phyloP scores from a whole-genome alignment of 2,329 filamentous ascomycete species.

The Ceratocystis albifundus region DNA sequence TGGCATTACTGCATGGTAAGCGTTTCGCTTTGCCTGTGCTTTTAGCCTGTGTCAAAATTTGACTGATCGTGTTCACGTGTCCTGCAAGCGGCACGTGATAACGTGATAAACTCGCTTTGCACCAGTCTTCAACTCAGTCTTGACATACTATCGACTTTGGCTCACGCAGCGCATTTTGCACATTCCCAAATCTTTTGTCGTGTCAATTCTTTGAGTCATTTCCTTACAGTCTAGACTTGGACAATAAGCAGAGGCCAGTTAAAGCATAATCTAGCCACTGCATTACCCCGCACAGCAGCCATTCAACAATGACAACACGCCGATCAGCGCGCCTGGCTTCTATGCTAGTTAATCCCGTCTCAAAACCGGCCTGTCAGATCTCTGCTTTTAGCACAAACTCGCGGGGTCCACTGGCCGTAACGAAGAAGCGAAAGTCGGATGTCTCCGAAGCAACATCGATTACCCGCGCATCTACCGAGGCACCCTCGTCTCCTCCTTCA shows the following conservation, averaged over 20 bases:
- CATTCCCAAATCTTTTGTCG: not conserved
- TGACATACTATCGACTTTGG: not conserved
- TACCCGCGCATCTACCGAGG: not conserved
- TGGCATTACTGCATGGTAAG: not conserved
- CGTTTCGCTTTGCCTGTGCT: not conserved
- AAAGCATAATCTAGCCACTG: not conserved
- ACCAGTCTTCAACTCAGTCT: not conserved
- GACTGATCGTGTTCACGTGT: not conserved
- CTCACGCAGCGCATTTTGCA: not conserved
- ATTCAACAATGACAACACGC: conserved; percentile 7
- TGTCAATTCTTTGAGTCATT: not conserved
- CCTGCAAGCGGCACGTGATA: not conserved
- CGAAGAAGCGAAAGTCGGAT: conserved; percentile 9
- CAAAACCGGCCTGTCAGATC: not conserved
- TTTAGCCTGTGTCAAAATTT: not conserved
- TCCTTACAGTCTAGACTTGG: not conserved
- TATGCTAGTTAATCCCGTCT: not conserved
- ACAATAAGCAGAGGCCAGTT: not conserved
- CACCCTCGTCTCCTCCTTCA: not conserved
- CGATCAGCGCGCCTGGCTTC: conserved; percentile 17
- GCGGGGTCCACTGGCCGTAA: not conserved
- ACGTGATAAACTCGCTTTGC: not conserved
- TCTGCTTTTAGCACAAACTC: not conserved
- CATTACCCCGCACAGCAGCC: not conserved
- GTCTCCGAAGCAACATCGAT: not conserved